These are phyloP conservation scores for Pichia sp. DNA, from an alignment of 1,139 yeast species.

Conservation along the genomic window DNA sequence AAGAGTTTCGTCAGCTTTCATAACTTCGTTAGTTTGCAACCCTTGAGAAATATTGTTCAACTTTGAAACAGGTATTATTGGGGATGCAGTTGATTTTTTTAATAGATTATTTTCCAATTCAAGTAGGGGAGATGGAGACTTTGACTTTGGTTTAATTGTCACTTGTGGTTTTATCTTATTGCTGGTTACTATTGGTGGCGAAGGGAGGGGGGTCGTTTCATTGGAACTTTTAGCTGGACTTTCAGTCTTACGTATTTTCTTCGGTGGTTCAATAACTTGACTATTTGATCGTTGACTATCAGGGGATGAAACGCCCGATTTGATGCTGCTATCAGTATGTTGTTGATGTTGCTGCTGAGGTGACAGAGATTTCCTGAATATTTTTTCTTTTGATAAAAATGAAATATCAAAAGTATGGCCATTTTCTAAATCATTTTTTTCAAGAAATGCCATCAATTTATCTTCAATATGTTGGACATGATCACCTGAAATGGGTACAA, in stretches of 20 bases:
- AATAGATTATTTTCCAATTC: background rate
- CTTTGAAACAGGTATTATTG: background rate
- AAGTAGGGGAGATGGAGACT: slow-evolving; percentile 3
- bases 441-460: slow-evolving; percentile 37
- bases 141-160: background rate
- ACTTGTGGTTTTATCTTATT: background rate
- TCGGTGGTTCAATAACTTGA: slow-evolving; percentile 6
- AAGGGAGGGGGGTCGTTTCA: background rate
- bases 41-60: background rate
- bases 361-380: slow-evolving; percentile 23
- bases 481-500: slow-evolving; percentile 34
- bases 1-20: no score
- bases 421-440: slow-evolving; percentile 38
- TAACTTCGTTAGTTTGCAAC: no score
- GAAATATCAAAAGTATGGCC: slow-evolving; percentile 34
- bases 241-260: slow-evolving; percentile 5
- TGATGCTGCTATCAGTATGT: background rate
- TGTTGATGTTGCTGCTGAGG: slow-evolving; percentile 20
- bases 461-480: slow-evolving; percentile 34
- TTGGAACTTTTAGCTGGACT: background rate
- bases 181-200: background rate
- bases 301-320: background rate
- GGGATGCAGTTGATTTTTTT: background rate
- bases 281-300: slow-evolving; percentile 5
- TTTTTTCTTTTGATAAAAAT: slow-evolving; percentile 27